Evolutionary conservation across 2,329 filamentous ascomycete genomes (phyloP).

Genomic region (Madurella mycetomatis): DNA sequence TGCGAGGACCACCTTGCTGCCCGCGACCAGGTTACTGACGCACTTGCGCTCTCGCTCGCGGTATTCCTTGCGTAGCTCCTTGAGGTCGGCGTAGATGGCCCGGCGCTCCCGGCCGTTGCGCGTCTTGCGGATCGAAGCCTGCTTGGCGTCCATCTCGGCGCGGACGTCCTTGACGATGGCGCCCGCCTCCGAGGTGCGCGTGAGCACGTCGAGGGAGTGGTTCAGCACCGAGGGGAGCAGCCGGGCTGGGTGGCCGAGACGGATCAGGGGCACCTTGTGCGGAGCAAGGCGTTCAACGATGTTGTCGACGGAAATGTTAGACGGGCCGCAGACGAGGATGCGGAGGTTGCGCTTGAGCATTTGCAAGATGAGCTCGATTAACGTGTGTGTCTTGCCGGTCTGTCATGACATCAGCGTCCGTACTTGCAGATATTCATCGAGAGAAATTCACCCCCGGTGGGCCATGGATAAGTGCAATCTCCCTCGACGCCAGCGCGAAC

Average conservation of each 20-base stretch:
- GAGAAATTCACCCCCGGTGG: slow-evolving; percentile 65
- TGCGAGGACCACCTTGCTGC: slow-evolving; percentile 83
- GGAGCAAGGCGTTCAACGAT: slow-evolving; percentile 88
- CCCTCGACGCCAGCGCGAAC: slow-evolving; percentile 78
- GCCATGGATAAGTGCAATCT: slow-evolving; percentile 88
- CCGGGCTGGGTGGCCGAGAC: slow-evolving; percentile 87
- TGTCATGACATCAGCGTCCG: slow-evolving; percentile 28
- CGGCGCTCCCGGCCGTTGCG: slow-evolving; percentile 73
- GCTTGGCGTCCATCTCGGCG: slow-evolving; percentile 88
- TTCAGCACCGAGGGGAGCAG: slow-evolving; percentile 81
- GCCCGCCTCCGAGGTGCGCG: slow-evolving; percentile 83
- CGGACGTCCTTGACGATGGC: slow-evolving; percentile 86
- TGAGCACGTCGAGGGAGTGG: slow-evolving; percentile 88
- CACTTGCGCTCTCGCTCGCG: slow-evolving; percentile 79
- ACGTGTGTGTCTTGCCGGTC: slow-evolving; percentile 94
- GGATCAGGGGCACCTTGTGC: slow-evolving; percentile 79
- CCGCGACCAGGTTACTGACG: slow-evolving; percentile 67
- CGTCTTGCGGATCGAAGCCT: slow-evolving; percentile 83
- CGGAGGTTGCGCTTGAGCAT: slow-evolving; percentile 68
- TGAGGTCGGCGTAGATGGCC: slow-evolving; percentile 79
- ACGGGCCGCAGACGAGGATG: slow-evolving; percentile 90
- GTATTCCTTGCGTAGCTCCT: slow-evolving; percentile 82
- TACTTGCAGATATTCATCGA: not conserved
- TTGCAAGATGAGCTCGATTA: slow-evolving; percentile 94
- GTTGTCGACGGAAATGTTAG: slow-evolving; percentile 97